These are phyloP conservation scores for Apiotrichum veenhuisii DNA, from an alignment of 1,284 basidiomycete genomes.

Conservation along the genomic window DNA sequence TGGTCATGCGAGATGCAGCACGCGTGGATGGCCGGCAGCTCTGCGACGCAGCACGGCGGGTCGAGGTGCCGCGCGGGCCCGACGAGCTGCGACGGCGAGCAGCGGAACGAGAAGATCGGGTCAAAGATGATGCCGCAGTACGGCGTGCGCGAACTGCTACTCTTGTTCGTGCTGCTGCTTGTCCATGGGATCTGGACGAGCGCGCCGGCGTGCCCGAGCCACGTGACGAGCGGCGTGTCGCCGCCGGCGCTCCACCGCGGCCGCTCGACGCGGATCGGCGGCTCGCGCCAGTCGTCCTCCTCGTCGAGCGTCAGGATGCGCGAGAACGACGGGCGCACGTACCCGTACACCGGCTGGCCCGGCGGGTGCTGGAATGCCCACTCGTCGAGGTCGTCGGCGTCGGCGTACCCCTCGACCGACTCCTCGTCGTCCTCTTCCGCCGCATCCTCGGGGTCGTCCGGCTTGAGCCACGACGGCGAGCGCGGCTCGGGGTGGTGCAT, in stretches of 20 bases:
- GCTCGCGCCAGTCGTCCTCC: slow-evolving; percentile 46
- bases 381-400: slow-evolving; percentile 4
- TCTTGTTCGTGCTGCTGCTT: slow-evolving; percentile 21
- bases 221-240: slow-evolving; percentile 31
- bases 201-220: slow-evolving; percentile 47
- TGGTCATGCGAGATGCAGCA: slow-evolving; percentile 49
- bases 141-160: neutral
- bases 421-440: slow-evolving; percentile 16
- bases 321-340: slow-evolving; percentile 33
- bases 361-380: slow-evolving; percentile 4
- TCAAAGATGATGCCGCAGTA: slow-evolving; percentile 44
- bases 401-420: neutral
- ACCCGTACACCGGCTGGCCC: slow-evolving; percentile 13
- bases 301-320: slow-evolving; percentile 33
- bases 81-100: slow-evolving; percentile 45
- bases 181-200: slow-evolving; percentile 43
- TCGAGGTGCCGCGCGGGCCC: slow-evolving; percentile 45
- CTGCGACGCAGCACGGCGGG: slow-evolving; percentile 42
- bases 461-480: slow-evolving; percentile 1
- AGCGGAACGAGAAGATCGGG: slow-evolving; percentile 48
- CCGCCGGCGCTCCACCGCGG: slow-evolving; percentile 30
- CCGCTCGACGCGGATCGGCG: slow-evolving; percentile 35
- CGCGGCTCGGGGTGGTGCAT: neutral
- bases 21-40: slow-evolving; percentile 44
- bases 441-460: slow-evolving; percentile 9